Evolutionary conservation across 345 rosid species (phyloP), one percentile per base, ranked within the genome.

Genomic region (Salix arbutifolia): DNA sequence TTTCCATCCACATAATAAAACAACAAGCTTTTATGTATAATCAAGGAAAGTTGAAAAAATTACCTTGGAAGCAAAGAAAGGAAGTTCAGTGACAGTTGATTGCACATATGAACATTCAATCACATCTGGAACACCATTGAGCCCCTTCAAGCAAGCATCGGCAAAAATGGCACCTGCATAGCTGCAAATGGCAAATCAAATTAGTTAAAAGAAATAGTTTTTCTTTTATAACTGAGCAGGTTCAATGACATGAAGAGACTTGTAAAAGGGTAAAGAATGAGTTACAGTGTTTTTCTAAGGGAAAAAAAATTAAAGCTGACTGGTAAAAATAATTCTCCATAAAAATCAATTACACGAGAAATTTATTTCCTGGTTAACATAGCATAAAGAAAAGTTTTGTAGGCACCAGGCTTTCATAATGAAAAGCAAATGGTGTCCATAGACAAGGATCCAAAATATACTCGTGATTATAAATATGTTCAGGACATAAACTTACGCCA

Each of bases 81-180:
- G 95, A 76, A 88, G 88, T 30, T 91, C 95, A 5, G 97, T 90
- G 73, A 93, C 79, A 52, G 78, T 86, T 69, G 97, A 94, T 74
- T 90, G 95, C 46, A 94, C 95, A 50, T 78, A 94, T 37, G 98
- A 83, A 79, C 94, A 91, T 78, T 93, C 92, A 37, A 93, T 85
- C 7, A 91, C 90, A 72, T 91, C 86, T 14, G 94, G 95, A 78
- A 90, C 94, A 23, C 94, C 95, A 77, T 91, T 91, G 64, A 93
- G 91, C 28, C 94, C 97, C 85, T 89, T 89, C 70, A 90, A 86
- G 88, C 97, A 90, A 23, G 98, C 90, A 85, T 93, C 96, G 26
- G 94, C 98, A 72, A 93, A 91, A 61, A 91, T 76, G 70, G 98
- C 98, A 77, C 97, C 98, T 2, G 94, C 98, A 84, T 90, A 93